Base-by-base conservation (phyloP, 1,284 basidiomycete genomes). In the Cryptococcus sp. region DNA sequence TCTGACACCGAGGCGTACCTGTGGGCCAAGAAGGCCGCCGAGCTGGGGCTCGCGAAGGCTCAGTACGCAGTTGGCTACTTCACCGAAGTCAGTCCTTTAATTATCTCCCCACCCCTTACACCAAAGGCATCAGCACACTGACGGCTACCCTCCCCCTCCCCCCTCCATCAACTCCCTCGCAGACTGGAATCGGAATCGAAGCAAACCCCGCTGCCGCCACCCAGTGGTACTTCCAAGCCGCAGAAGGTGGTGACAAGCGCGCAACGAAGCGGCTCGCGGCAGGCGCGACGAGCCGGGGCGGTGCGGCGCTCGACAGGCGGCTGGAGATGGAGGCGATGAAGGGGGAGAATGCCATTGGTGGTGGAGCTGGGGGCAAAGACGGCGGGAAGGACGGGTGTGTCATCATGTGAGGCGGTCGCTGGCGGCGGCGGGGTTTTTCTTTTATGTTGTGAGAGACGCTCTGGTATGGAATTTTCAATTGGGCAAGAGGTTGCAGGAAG, bases 31-130 rank as follows among this genome's bases (percentile, higher is more conserved):
- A 85, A 89, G 60, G 91, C 93, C 20, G 93, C 92, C 9, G 93
- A 95, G 76, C 91, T 92, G 76, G 93, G 91, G 5, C 76, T 96
- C 59, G 87, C 87, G 67, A 96, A 97, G 76, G 93, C 93, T 5
- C 89, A 94, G 85, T 98, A 98, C 68, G 94, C 95, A 15, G 87
- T 95, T 0, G 95, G 95, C 4, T 98, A 98, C 80, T 98, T 98
- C 76, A 84, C 88, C 59, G 95, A 98, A 79, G 81, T 81, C 42
- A 61, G 78, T 46, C 23, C n/a, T 39, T 23, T 44, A 35, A 11
- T 39, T 42, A 33, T 24, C 15, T 18, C 28, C 33, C 16, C 5
- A 37, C n/a, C 16, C 15, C 33, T 44, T 37, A 12, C 36, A 8
- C 16, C 36, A 11, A 15, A 46, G 21, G 33, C 15, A 46, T 28